These are phyloP conservation scores for Sicyos edulis DNA, from an alignment of 306 rosid species.

Conservation along the genomic window DNA sequence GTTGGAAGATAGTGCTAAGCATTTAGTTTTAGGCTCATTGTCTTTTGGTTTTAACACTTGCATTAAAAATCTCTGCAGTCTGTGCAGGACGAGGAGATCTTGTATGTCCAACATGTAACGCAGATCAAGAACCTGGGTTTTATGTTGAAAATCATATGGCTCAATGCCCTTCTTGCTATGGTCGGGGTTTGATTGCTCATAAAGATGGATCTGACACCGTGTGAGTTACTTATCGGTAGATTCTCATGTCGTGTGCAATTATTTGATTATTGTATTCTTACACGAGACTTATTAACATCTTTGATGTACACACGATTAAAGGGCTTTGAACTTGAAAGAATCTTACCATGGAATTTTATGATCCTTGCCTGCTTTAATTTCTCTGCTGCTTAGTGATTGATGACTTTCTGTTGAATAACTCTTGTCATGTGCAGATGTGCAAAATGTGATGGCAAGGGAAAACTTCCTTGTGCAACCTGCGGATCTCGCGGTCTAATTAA, in stretches of 20 bases:
- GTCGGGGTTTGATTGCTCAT: constrained; percentile 95
- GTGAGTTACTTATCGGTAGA: constrained; percentile 37
- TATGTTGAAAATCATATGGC: constrained; percentile 72
- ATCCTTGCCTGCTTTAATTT: neutral
- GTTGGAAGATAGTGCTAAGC: neutral
- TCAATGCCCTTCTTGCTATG: constrained; percentile 66
- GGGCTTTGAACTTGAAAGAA: neutral
- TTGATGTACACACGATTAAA: neutral
- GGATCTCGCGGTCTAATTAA: constrained; percentile 76
- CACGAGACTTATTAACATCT: neutral
- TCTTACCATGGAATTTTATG: neutral
- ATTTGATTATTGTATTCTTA: neutral
- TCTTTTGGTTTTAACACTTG: constrained; percentile 11
- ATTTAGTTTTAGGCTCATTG: neutral
- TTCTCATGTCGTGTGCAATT: neutral
- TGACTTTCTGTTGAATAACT: neutral
- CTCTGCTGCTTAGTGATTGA: neutral
- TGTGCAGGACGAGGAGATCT: constrained; percentile 70
- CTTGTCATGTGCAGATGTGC: constrained; percentile 57
- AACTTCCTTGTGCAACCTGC: constrained; percentile 73
- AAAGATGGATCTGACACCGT: constrained; percentile 86
- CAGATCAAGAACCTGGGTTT: constrained; percentile 70
- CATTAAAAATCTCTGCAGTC: constrained; percentile 39
- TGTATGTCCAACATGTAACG: constrained; percentile 58
- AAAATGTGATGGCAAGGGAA: constrained; percentile 75